These are phyloP conservation scores for Beauveria sp. DNA, from an alignment of 2,329 filamentous ascomycete species.

Conservation along the genomic window DNA sequence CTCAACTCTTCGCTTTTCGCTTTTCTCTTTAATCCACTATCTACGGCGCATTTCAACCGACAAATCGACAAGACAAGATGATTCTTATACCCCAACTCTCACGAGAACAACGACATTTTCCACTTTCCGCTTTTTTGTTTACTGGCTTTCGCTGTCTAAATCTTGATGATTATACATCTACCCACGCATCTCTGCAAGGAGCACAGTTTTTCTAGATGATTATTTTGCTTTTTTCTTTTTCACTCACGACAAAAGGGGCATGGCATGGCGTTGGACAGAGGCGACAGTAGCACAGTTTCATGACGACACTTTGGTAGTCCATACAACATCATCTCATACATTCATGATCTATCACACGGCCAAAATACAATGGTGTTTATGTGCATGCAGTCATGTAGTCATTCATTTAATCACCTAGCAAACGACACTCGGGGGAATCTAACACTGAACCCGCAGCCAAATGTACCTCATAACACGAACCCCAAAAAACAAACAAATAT, in stretches of 20 bases:
- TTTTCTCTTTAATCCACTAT: conserved; percentile 14
- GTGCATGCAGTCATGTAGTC: not conserved
- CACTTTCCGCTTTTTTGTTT: not conserved
- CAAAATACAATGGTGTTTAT: not conserved
- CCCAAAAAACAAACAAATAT: not conserved
- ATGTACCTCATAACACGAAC: not conserved
- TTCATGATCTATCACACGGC: not conserved
- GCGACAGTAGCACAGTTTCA: not conserved
- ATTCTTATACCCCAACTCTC: conserved; percentile 10
- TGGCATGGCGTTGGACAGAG: conserved; percentile 6
- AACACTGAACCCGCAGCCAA: not conserved
- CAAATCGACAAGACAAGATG: not conserved
- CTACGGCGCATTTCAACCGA: not conserved
- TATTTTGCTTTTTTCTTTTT: not conserved
- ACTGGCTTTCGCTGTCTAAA: not conserved
- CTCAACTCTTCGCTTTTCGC: conserved; percentile 20
- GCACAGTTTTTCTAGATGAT: not conserved
- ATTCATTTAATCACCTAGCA: not conserved
- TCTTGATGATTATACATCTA: not conserved
- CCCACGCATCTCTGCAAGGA: conserved; percentile 8
- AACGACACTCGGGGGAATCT: not conserved
- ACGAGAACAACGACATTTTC: not conserved
- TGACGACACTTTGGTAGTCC: not conserved
- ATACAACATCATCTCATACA: not conserved
- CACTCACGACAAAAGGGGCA: not conserved